A percentile compares a stretch with the other conserved stretches of the same genome.
Conservation (phyloP, 2,329 filamentous ascomycete species). For the Fonsecaea pugnacius region DNA sequence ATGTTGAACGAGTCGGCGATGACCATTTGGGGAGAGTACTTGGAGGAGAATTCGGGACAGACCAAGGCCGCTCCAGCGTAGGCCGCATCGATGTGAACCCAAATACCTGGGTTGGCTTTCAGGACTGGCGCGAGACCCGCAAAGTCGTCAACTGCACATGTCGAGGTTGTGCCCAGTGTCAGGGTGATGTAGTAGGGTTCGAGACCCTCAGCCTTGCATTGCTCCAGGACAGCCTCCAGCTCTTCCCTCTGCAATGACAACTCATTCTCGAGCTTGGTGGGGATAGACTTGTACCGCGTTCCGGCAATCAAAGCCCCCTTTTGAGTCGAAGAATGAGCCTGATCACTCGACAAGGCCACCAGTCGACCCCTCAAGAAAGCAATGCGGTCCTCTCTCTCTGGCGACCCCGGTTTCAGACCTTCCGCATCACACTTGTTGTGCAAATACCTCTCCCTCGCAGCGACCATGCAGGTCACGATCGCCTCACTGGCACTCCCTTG, state of each 20-base stretch:
- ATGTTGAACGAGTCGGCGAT: constrained; percentile 80
- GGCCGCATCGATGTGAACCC: constrained; percentile 93
- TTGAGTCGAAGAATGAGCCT: constrained; percentile 80
- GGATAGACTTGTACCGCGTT: constrained; percentile 75
- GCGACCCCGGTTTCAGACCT: constrained; percentile 49
- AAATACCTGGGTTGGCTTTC: constrained; percentile 64
- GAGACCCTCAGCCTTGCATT: constrained; percentile 70
- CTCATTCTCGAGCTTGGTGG: constrained; percentile 64
- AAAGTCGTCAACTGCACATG: constrained; percentile 86
- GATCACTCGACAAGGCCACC: constrained; percentile 78
- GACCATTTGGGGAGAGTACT: constrained; percentile 55
- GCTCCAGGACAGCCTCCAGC: constrained; percentile 65
- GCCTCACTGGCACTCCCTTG: constrained; percentile 90
- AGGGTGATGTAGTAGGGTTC: constrained; percentile 86
- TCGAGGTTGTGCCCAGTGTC: constrained; percentile 83
- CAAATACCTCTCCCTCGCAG: constrained; percentile 80
- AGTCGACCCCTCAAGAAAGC: constrained; percentile 70
- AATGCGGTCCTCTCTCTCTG: constrained; percentile 71
- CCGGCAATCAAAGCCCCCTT: constrained; percentile 88
- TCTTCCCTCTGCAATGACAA: constrained; percentile 71
- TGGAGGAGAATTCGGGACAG: constrained; percentile 73
- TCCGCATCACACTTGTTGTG: constrained; percentile 61
- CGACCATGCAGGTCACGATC: constrained; percentile 82
- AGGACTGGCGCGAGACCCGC: constrained; percentile 62
- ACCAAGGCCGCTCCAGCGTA: constrained; percentile 87